Evolutionary conservation across 2,329 filamentous ascomycete genomes (phyloP).

Genomic region (Botrytis squamosa): DNA sequence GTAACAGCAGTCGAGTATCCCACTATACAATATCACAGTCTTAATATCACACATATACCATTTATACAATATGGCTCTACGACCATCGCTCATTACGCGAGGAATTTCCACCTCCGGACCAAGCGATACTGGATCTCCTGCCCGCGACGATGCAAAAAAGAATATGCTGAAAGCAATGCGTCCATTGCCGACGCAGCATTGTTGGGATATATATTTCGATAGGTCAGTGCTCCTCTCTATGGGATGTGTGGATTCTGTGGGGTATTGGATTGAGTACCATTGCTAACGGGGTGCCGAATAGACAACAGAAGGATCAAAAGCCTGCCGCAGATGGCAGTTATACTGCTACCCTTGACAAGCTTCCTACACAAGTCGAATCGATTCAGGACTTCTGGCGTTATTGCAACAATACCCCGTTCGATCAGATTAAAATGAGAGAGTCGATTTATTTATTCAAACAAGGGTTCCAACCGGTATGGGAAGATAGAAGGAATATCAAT

Average conservation of each 20-base stretch:
- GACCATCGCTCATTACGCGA: conserved; percentile 60
- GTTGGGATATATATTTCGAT: conserved; percentile 73
- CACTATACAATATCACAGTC: neutral
- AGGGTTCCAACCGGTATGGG: conserved; percentile 75
- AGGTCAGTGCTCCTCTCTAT: conserved; percentile 43
- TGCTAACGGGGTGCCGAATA: conserved; percentile 20
- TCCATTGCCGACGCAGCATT: conserved; percentile 73
- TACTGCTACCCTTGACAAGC: conserved; percentile 53
- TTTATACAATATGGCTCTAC: conserved; percentile 49
- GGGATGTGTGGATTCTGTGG: conserved; percentile 1
- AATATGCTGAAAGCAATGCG: conserved; percentile 76
- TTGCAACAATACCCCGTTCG: conserved; percentile 77
- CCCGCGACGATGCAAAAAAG: conserved; percentile 77
- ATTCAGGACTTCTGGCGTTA: conserved; percentile 84
- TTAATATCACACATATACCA: conserved; percentile 6
- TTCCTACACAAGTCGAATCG: conserved; percentile 68
- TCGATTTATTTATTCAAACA: conserved; percentile 78
- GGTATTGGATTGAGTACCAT: neutral
- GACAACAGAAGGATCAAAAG: conserved; percentile 39
- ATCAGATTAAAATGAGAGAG: conserved; percentile 73
- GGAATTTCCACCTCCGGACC: conserved; percentile 61
- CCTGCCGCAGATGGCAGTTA: conserved; percentile 39
- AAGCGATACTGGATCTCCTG: conserved; percentile 64
- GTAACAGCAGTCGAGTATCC: neutral
- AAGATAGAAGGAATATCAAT: conserved; percentile 80